A percentile compares a stretch with the other conserved stretches of the same genome.
Conservation (phyloP, 2,329 filamentous ascomycete species). For the Ustulina deusta region DNA sequence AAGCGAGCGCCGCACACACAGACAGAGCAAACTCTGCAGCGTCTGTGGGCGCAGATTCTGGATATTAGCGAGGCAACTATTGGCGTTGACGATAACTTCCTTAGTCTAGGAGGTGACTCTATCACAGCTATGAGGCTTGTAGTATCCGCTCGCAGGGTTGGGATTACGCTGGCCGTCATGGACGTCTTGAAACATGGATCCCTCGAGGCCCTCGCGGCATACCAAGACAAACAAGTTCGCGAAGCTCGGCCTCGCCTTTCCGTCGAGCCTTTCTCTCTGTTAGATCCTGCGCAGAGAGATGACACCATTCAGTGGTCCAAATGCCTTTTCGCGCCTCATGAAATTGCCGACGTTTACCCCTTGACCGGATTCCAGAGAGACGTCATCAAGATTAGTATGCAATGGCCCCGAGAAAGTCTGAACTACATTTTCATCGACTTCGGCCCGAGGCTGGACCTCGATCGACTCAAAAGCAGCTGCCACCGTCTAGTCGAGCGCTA, state of each 20-base stretch:
- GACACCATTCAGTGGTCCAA: conserved; percentile 1
- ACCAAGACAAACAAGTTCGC: background rate
- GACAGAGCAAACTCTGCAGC: conserved; percentile 7
- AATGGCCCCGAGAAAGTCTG: background rate
- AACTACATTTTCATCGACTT: conserved; percentile 10
- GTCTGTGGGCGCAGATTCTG: conserved; percentile 14
- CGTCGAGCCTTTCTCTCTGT: conserved; percentile 1
- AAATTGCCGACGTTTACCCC: background rate
- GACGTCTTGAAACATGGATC: conserved; percentile 2
- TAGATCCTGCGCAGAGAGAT: background rate
- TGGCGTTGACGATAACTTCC: conserved; percentile 12
- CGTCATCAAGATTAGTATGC: conserved; percentile 4
- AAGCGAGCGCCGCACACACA: background rate
- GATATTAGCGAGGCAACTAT: background rate
- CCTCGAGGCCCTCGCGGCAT: conserved; percentile 3
- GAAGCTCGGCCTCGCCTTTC: background rate
- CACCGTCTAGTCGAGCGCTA: conserved; percentile 1
- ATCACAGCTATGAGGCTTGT: conserved; percentile 20
- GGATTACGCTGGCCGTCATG: conserved; percentile 2
- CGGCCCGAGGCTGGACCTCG: background rate
- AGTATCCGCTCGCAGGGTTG: background rate
- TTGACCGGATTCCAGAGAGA: conserved; percentile 6
- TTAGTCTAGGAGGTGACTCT: conserved; percentile 19
- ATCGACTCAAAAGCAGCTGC: background rate
- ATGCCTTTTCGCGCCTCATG: background rate